Evolutionary conservation across 768 basidiomycete species (phyloP).

Genomic region (Mycena galopus): DNA sequence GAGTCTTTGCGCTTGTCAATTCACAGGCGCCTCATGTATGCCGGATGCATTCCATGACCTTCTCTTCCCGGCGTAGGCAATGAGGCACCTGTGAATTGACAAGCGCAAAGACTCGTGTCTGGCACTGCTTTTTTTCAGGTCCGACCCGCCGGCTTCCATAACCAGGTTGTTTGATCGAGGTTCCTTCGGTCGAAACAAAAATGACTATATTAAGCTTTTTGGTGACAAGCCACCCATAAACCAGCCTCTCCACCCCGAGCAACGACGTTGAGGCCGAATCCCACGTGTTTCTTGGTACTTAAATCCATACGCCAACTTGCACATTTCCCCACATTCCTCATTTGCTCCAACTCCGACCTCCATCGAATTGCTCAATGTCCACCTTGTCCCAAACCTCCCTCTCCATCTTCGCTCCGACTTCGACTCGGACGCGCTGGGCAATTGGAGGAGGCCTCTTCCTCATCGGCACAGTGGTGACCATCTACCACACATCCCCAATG

Average conservation of each 20-base stretch:
- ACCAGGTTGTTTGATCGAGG: conserved; percentile 28
- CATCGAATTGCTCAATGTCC: too few relatives aligned
- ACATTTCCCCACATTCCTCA: conserved; percentile 60
- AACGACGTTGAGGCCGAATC: conserved; percentile 42
- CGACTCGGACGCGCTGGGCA: too few relatives aligned
- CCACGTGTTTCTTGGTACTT: conserved; percentile 57
- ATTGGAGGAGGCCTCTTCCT: too few relatives aligned
- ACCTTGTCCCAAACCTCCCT: too few relatives aligned
- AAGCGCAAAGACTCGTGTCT: conserved; percentile 38
- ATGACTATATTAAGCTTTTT: conserved; percentile 57
- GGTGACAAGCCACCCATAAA: conserved; percentile 45
- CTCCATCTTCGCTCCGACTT: too few relatives aligned
- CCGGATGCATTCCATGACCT: conserved; percentile 24
- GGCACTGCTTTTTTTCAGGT: conserved; percentile 34
- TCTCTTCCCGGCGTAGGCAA: too few relatives aligned
- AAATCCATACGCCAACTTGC: conserved; percentile 59
- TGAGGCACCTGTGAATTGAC: conserved; percentile 38
- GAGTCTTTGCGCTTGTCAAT: conserved; percentile 41
- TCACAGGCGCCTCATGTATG: conserved; percentile 26
- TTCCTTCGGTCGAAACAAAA: conserved; percentile 47
- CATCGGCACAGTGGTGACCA: too few relatives aligned
- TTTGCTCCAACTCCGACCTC: too few relatives aligned
- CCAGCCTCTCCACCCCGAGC: conserved; percentile 40
- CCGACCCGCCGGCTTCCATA: conserved; percentile 29
- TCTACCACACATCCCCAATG: too few relatives aligned